Evolutionary conservation across 257 asterid species (phyloP).

Genomic region (Vinca minor): DNA sequence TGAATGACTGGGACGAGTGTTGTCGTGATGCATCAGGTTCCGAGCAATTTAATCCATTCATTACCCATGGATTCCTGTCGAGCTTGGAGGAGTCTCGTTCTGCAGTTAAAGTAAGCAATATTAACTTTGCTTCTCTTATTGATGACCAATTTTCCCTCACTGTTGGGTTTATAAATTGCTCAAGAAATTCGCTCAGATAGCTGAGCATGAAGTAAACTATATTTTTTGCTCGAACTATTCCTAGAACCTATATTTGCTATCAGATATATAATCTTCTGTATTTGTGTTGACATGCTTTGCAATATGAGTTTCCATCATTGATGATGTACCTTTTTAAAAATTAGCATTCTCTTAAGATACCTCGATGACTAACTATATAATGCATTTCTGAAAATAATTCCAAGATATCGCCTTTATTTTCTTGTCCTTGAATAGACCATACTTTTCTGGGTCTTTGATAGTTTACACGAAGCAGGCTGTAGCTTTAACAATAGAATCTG

Average conservation of each 20-base stretch:
- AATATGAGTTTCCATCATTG: not conserved
- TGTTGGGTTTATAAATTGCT: not conserved
- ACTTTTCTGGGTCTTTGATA: not conserved
- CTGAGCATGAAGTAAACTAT: not conserved
- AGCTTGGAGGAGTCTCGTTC: slow-evolving; percentile 86
- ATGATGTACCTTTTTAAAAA: not conserved
- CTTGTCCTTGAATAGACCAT: not conserved
- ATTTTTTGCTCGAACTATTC: not conserved
- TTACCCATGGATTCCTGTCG: slow-evolving; percentile 74
- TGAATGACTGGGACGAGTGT: slow-evolving; percentile 87
- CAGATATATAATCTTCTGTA: not conserved
- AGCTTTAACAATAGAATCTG: not conserved
- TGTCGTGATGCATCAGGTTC: slow-evolving; percentile 59
- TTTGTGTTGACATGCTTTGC: not conserved
- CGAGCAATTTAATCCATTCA: slow-evolving; percentile 68
- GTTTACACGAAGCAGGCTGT: not conserved
- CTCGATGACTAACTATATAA: not conserved
- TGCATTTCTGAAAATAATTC: not conserved
- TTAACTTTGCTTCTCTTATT: slow-evolving; percentile 15
- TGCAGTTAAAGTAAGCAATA: slow-evolving; percentile 65
- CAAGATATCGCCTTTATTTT: not conserved
- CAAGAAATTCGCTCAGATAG: not conserved
- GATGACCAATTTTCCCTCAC: not conserved
- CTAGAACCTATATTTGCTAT: not conserved
- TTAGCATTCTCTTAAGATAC: not conserved